These are phyloP conservation scores for Drechslerella coelobrocha DNA, from an alignment of 2,329 filamentous ascomycete genomes.

Conservation along the genomic window DNA sequence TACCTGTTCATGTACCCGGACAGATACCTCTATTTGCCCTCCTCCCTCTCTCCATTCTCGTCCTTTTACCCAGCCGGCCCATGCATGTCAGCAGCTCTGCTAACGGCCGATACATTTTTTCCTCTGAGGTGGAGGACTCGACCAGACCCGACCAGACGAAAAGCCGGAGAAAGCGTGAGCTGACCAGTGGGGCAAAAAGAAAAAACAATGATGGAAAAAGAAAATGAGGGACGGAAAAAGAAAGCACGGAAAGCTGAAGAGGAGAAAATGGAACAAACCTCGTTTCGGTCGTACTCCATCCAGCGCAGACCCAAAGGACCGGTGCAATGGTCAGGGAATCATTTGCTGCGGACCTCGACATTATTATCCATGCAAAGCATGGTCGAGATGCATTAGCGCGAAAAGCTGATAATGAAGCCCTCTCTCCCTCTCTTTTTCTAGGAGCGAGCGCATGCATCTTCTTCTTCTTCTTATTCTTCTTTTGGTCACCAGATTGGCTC, in stretches of 20 bases:
- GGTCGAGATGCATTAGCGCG: constrained; percentile 42
- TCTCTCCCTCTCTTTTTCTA: constrained; percentile 3
- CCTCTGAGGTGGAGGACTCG: constrained; percentile 18
- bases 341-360: constrained; percentile 37
- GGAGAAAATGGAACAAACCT: constrained; percentile 5
- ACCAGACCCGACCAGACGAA: constrained; percentile 24
- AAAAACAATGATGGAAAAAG: constrained; percentile 20
- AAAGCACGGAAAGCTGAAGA: constrained; percentile 5
- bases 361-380: constrained; percentile 40
- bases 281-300: constrained; percentile 12
- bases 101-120: constrained; percentile 14
- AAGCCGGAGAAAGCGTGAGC: constrained; percentile 19
- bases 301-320: constrained; percentile 25
- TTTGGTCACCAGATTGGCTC: too few species aligned
- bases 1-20: neutral
- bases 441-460: neutral
- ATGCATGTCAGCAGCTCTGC: constrained; percentile 33
- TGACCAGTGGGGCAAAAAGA: constrained; percentile 43
- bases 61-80: constrained; percentile 7
- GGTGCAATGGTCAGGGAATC: constrained; percentile 34
- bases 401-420: constrained; percentile 32
- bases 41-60: neutral
- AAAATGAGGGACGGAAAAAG: constrained; percentile 7
- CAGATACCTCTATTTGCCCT: neutral
- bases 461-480: neutral